These are phyloP conservation scores for Stephanodiscus minutulus DNA, from an alignment of 108 stramenopile species.

Conservation along the genomic window DNA sequence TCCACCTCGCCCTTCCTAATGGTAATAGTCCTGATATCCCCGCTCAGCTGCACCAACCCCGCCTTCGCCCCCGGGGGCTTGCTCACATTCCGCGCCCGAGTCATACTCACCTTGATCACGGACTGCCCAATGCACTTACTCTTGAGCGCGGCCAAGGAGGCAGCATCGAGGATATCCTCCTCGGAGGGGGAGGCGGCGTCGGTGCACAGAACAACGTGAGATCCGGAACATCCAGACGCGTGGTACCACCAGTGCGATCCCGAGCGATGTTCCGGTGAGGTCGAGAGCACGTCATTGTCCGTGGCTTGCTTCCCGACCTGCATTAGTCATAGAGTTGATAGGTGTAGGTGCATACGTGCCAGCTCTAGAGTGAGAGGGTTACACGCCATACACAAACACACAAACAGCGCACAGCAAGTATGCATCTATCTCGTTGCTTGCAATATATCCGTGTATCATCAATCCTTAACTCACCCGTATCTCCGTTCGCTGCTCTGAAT, in stretches of 20 bases:
- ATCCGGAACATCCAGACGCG: constrained; percentile 87
- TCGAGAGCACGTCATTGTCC: constrained; percentile 85
- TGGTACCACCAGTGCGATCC: constrained; percentile 91
- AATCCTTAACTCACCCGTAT: constrained; percentile 55
- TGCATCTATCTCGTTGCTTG: not conserved
- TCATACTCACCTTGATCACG: constrained; percentile 81
- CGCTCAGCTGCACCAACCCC: constrained; percentile 82
- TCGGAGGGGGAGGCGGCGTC: constrained; percentile 62
- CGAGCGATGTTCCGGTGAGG: constrained; percentile 76
- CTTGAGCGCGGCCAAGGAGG: constrained; percentile 81
- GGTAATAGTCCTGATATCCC: constrained; percentile 70
- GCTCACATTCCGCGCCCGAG: constrained; percentile 78
- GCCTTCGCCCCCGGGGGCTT: constrained; percentile 90
- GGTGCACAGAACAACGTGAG: constrained; percentile 82
- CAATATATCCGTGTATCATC: too few relatives aligned
- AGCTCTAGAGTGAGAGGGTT: constrained; percentile 2
- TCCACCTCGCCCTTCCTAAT: constrained; percentile 82
- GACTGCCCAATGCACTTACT: constrained; percentile 76
- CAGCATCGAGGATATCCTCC: constrained; percentile 78
- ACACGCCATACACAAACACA: not conserved
- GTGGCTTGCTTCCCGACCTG: constrained; percentile 87
- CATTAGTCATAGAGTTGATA: not conserved
- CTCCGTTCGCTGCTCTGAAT: constrained; percentile 63
- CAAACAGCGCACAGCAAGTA: not conserved
- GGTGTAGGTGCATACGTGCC: not conserved